Base-by-base conservation (phyloP, 148 eudicot species). In the Rhododendron ferrugineum region DNA sequence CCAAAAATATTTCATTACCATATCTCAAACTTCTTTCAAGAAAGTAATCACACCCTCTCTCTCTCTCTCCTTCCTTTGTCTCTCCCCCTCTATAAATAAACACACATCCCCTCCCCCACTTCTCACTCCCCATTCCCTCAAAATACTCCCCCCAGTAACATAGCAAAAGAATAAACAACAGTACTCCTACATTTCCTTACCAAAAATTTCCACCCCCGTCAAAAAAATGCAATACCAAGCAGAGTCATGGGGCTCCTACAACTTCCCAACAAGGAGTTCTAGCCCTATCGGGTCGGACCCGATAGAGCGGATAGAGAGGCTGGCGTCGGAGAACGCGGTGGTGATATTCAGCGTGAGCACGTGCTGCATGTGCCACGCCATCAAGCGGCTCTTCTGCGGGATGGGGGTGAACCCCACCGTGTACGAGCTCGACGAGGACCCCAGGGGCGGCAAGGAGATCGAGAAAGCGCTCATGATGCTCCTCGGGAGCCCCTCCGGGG, bases 311-410 rank as follows among this genome's bases (percentile, higher is more conserved):
- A 88, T 94, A 78, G 94, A 92, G 83, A 86, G 90, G 46, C 85
- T 94, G 80, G 94, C 92, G 0, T 88, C 93, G 1, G 92, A 91
- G 74, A 89, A 85, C 18, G 91, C 96, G 8, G 96, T 94, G 82
- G 94, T 94, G 46, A 90, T 94, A 60, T 94, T 94, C 94, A 94
- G 96, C 83, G 56, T 85, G 68, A 91, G 94, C 87, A 90, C 85
- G 2, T 94, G 96, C 44, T 94, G 93, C 88, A 94, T 94, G 96
- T 91, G 96, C 34, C 96, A 92, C 50, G 94, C 94, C 23, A 90
- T 92, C 85, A 86, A 92, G 86, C 87, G 91, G 80, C 87, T 94
- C 50, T 89, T 94, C 79, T 89, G 93, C 66, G 92, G 93, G 11
- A 90, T 94, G 94, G 96, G 96, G 3, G 96, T 92, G 5, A 90